Evolutionary conservation across 1,284 basidiomycete genomes (phyloP), one percentile per base, ranked within the genome.

Genomic region (Polyporus tsugae): DNA sequence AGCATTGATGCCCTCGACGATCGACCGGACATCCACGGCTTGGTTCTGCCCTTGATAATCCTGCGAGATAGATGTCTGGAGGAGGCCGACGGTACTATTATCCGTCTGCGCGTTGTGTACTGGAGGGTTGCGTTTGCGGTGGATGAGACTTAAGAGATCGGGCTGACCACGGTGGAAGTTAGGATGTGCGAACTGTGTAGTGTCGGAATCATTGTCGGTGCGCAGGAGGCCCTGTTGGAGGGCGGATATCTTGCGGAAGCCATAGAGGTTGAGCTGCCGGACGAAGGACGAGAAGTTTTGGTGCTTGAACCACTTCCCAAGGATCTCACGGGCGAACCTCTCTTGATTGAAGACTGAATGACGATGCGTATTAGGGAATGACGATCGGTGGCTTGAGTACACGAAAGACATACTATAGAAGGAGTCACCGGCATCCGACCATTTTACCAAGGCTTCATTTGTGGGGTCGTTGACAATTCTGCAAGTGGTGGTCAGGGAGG

Each of bases 261-360:
- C 95, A 79, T 97, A 97, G 95, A 98, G 98, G 85, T 99, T 98
- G 75, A 98, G 87, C 80, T 99, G 97, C 36, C 97, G 89, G 46
- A 98, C 96, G 78, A 99, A 98, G 49, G 94, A 95, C 60, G 90
- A 91, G 79, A 98, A 98, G 80, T 97, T 97, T 73, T 92, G 90
- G 82, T 98, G 97, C 79, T 98, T 98, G 89, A 98, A 99, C 92
- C 94, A 98, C 60, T 91, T 88, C 1, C 95, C 95, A 4, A 99
- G 86, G 35, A 98, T 88, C 79, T 98, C 94, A 58, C 92, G 91
- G 2, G 95, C 94, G 77, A 99, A 96, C n/a, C 91, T 90, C 78
- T 98, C 96, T 75, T 96, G 94, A 81, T 98, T 94, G 62, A 95
- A 90, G 6, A 99, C 97, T 97, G 76, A 5, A 25, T 10, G 25